Conservation (phyloP, 2,329 filamentous ascomycete genomes). For the Clonostachys rhizophaga region DNA sequence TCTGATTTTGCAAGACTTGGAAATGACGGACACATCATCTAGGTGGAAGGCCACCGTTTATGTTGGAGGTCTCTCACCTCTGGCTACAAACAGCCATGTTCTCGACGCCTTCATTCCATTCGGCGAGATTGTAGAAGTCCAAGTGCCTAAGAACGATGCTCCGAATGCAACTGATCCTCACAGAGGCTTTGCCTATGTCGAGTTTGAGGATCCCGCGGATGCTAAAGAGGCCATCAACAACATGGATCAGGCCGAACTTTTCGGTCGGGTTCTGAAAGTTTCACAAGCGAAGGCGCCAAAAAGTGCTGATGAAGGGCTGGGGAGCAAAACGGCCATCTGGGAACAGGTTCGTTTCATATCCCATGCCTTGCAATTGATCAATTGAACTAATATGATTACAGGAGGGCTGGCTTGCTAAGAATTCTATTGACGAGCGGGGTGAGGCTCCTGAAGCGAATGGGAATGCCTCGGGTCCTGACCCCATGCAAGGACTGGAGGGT, state of each 20-base stretch:
- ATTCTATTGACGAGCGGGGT: constrained; percentile 70
- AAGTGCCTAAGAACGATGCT: constrained; percentile 81
- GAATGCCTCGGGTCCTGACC: constrained; percentile 63
- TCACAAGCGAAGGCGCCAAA: constrained; percentile 90
- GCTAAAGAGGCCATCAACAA: constrained; percentile 96
- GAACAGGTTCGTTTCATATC: constrained; percentile 67
- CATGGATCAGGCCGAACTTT: constrained; percentile 96
- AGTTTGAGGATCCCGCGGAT: constrained; percentile 82
- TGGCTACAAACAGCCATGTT: constrained; percentile 70
- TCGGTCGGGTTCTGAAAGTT: constrained; percentile 87
- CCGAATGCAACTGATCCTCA: constrained; percentile 76
- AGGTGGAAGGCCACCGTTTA: constrained; percentile 90
- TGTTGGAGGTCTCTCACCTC: constrained; percentile 80
- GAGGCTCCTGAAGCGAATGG: constrained; percentile 39
- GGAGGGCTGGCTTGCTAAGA: constrained; percentile 90
- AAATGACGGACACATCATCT: constrained; percentile 70
- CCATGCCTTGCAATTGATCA: not conserved
- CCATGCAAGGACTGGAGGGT: constrained; percentile 93
- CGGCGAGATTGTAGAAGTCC: constrained; percentile 89
- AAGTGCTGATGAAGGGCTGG: constrained; percentile 79
- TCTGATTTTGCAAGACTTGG: not conserved
- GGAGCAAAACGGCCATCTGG: constrained; percentile 93
- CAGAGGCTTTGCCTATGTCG: constrained; percentile 93
- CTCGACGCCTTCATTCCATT: constrained; percentile 95
- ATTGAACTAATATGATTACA: constrained; percentile 26